phyloP scores from a whole-genome alignment of 2,329 filamentous ascomycete genomes.

The Nothopassalora personata region DNA sequence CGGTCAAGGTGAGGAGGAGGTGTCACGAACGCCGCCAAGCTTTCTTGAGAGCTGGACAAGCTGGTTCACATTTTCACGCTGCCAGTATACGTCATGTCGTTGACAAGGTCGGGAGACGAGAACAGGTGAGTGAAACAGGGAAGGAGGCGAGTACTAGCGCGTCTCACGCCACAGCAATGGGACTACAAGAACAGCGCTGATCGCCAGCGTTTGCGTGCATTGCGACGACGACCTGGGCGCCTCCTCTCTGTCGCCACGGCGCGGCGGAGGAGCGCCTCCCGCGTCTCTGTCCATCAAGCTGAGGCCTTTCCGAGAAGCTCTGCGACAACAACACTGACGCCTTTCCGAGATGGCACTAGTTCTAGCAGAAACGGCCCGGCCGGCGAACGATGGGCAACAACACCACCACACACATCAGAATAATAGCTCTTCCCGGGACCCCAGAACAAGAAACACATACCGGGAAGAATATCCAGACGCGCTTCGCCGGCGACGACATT shows the following conservation, averaged over 20 bases:
- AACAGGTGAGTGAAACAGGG: background rate
- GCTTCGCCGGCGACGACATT: background rate
- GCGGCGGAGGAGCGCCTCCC: constrained; percentile 16
- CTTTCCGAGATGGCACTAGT: background rate
- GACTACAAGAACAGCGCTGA: background rate
- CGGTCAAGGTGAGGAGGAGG: background rate
- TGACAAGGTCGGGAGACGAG: background rate
- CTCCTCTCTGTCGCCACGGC: constrained; percentile 11
- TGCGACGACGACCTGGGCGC: constrained; percentile 7
- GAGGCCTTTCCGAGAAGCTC: background rate
- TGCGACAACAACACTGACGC: background rate
- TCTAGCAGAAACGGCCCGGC: background rate
- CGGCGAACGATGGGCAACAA: constrained; percentile 1
- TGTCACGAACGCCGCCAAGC: background rate
- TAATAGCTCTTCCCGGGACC: background rate
- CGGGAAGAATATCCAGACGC: background rate
- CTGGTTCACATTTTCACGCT: background rate
- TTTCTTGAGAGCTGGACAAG: background rate
- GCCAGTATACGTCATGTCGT: background rate
- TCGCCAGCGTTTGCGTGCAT: background rate
- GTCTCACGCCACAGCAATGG: background rate
- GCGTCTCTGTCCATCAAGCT: background rate
- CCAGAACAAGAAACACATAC: background rate
- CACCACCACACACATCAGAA: background rate
- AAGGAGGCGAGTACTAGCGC: background rate